Base-by-base conservation (phyloP, 305 asterid species). In the Ajuga reptans region DNA sequence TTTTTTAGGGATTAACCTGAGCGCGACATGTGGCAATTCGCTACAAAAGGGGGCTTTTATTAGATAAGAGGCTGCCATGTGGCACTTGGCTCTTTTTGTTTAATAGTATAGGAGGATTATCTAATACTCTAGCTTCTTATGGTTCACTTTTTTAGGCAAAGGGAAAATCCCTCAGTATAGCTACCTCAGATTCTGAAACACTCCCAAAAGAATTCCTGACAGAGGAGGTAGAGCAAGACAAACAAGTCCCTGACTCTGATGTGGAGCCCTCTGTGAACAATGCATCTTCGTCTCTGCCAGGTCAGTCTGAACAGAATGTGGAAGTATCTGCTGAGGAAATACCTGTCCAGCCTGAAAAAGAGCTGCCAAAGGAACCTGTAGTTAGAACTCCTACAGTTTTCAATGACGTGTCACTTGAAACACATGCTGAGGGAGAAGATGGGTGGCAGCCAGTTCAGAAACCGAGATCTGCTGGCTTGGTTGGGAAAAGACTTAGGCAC, bases 401-500 rank as follows among this genome's bases (percentile, higher is more conserved):
- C 72, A 78, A 69, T 78, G 83, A 86, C 47, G 74, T 75, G 74
- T 71, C 83, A 68, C 79, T 78, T 56, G 95, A 90, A 75, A 68
- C 78, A 72, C 87, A 78, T 70, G 85, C 83, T 71, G 97, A 89
- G 82, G 97, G 84, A 65, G 99, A 93, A 77, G 95, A 93, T 9
- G 97, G 96, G 51, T 93, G 99, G 99, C 99, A 91, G 77, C 85
- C 99, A 27, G 99, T 93, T 74, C 96, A 87, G 60, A 85, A 83
- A 72, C 95, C 95, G 66, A 83, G 92, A 80, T 93, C 99, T 47
- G 87, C 95, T 51, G 87, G 97, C 65, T 74, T 76, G 73, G 77
- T 82, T 69, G 91, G 93, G 59, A 85, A 89, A 77, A 83, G 92
- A 53, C 58, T 81, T 61, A 84, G 97, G 86, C 96, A 89, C 78